Conservation (phyloP, 2,329 filamentous ascomycete species). For the Chalaropsis thielavioides region DNA sequence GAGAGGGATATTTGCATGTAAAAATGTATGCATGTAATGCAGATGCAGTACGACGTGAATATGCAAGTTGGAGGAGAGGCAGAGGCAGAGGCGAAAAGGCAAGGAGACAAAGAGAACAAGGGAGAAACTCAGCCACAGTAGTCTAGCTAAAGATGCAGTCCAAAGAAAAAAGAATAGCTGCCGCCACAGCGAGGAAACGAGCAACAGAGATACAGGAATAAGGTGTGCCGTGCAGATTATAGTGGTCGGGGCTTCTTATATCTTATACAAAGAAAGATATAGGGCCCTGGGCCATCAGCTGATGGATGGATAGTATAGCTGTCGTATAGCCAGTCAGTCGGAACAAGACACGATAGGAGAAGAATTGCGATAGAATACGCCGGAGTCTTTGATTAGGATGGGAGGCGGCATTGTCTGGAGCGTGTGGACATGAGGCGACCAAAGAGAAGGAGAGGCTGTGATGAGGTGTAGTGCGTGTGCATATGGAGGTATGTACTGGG, state of each 20-base stretch:
- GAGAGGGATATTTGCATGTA: too few species aligned
- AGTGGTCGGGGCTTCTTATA: not conserved
- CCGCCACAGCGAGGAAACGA: not conserved
- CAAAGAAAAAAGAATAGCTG: too few species aligned
- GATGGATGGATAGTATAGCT: not conserved
- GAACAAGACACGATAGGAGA: not conserved
- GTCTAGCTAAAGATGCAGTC: too few species aligned
- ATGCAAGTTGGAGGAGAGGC: not conserved
- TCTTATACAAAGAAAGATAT: not conserved
- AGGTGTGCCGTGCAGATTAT: not conserved
- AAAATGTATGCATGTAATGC: not conserved
- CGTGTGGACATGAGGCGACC: too few species aligned
- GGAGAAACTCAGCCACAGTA: not conserved
- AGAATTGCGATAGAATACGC: not conserved
- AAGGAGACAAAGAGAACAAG: not conserved
- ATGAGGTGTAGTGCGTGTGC: too few species aligned
- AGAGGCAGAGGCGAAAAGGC: not conserved
- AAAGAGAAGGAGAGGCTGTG: too few species aligned
- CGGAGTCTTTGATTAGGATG: too few species aligned
- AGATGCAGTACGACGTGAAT: not conserved
- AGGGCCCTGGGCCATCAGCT: not conserved
- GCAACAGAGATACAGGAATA: not conserved
- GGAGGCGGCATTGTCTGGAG: too few species aligned
- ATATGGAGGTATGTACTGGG: too few species aligned
- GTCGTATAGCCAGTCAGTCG: not conserved